A percentile compares a stretch with the other conserved stretches of the same genome.
Evolutionary conservation across 345 rosid genomes (phyloP).

Genomic region (Erodium maritimum): DNA sequence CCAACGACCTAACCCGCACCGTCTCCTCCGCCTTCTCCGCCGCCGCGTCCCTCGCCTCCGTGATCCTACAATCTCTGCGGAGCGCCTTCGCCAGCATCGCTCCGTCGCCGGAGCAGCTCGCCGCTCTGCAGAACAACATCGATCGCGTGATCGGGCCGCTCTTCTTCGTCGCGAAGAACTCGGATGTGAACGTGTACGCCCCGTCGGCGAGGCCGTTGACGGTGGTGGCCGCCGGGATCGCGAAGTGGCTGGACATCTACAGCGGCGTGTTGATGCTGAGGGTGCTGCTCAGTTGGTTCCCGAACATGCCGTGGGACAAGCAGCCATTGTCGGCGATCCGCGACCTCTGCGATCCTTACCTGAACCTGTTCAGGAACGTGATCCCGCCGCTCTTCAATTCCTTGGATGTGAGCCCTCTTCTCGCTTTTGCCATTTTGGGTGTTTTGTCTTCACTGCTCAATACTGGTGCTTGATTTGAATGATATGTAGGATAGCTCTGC

Average conservation of each 20-base stretch:
- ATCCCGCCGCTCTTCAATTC: slow-evolving; percentile 74
- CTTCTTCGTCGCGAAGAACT: slow-evolving; percentile 55
- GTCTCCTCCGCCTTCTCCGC: neutral
- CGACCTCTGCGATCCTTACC: slow-evolving; percentile 78
- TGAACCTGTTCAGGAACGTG: slow-evolving; percentile 74
- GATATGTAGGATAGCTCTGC: neutral
- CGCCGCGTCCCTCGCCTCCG: too few relatives aligned
- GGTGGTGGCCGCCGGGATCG: slow-evolving; percentile 71
- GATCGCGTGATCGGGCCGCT: slow-evolving; percentile 25
- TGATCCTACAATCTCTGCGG: too few relatives aligned
- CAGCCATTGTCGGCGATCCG: slow-evolving; percentile 76
- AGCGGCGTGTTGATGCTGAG: slow-evolving; percentile 82
- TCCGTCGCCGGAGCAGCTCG: slow-evolving; percentile 17
- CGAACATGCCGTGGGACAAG: slow-evolving; percentile 82
- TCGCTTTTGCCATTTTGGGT: slow-evolving; percentile 76
- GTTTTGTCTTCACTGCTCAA: slow-evolving; percentile 54
- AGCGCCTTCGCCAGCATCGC: neutral
- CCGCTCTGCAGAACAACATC: slow-evolving; percentile 18
- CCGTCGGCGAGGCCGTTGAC: slow-evolving; percentile 42
- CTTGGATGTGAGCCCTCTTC: slow-evolving; percentile 70
- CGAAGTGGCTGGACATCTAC: slow-evolving; percentile 83
- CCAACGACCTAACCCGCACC: slow-evolving; percentile 27
- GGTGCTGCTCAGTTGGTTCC: slow-evolving; percentile 95
- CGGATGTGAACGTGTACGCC: slow-evolving; percentile 35
- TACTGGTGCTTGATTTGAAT: slow-evolving; percentile 21